Conservation (phyloP, 2,329 filamentous ascomycete species). For the Cercospora canescens region DNA sequence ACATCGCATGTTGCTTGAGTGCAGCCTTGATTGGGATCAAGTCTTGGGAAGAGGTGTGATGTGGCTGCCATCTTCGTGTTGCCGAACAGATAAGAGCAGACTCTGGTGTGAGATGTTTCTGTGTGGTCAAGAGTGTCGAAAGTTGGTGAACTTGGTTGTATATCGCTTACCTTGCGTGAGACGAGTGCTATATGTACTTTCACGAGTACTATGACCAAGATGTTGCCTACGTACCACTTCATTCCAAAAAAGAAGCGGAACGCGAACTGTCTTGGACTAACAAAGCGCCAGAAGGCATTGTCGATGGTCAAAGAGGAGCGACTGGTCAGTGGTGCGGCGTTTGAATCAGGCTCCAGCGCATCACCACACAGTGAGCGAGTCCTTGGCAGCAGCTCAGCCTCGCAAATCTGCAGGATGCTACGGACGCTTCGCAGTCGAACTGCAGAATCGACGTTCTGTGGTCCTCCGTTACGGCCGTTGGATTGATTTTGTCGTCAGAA, state of each 20-base stretch:
- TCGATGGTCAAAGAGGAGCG: not conserved
- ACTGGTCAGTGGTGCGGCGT: not conserved
- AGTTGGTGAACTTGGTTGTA: not conserved
- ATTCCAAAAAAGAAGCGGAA: not conserved
- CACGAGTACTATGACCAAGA: too few species aligned
- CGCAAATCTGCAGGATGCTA: not conserved
- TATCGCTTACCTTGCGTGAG: not conserved
- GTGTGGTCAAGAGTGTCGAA: not conserved
- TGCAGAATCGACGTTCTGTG: not conserved
- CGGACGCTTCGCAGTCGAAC: not conserved
- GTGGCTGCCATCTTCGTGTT: slow-evolving; percentile 12
- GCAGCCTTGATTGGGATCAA: slow-evolving; percentile 30
- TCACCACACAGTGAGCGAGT: not conserved
- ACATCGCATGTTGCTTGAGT: slow-evolving; percentile 31
- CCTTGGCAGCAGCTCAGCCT: not conserved
- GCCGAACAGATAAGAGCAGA: not conserved
- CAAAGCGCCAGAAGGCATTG: not conserved
- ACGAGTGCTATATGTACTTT: not conserved
- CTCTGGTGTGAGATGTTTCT: not conserved
- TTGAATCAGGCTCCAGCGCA: not conserved
- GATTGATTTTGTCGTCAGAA: not conserved
- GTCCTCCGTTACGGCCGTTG: not conserved
- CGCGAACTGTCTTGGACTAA: not conserved
- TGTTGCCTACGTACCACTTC: not conserved
- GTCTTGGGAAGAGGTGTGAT: slow-evolving; percentile 20